A percentile compares a stretch with the other conserved stretches of the same genome.
These are phyloP conservation scores for Alternaria consortialis DNA, from an alignment of 2,329 filamentous ascomycete genomes.

Conservation along the genomic window DNA sequence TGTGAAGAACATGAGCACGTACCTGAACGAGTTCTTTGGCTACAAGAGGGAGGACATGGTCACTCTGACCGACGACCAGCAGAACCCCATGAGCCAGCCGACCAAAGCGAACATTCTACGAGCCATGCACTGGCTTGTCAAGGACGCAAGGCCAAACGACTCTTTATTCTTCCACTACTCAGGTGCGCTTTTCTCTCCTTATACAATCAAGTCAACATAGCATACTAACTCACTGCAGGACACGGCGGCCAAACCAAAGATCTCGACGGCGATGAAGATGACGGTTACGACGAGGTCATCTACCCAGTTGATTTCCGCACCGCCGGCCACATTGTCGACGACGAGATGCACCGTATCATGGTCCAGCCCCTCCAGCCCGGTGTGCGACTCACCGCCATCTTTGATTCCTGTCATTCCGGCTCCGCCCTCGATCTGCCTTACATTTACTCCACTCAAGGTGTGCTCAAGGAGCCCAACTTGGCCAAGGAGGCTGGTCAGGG, in stretches of 20 bases:
- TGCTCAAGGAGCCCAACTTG: constrained; percentile 82
- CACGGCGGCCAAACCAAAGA: constrained; percentile 85
- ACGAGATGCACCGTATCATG: constrained; percentile 83
- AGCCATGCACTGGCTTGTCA: constrained; percentile 98
- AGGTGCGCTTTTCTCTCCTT: constrained; percentile 63
- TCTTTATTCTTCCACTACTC: constrained; percentile 98
- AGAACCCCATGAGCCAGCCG: constrained; percentile 96
- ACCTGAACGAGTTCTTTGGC: constrained; percentile 86
- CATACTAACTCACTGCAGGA: constrained; percentile 56
- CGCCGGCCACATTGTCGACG: constrained; percentile 82
- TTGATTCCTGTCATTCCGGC: constrained; percentile 82
- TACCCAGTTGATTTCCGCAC: constrained; percentile 84
- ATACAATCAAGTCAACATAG: background rate
- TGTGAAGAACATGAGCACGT: constrained; percentile 94
- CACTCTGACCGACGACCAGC: constrained; percentile 92
- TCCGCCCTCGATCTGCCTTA: constrained; percentile 81
- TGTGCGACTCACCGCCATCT: constrained; percentile 83
- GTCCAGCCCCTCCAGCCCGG: constrained; percentile 81
- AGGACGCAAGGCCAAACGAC: constrained; percentile 90
- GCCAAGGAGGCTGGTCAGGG: constrained; percentile 81
- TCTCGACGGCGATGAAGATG: constrained; percentile 80
- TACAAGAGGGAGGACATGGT: constrained; percentile 98
- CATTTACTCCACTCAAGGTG: constrained; percentile 80
- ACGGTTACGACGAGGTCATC: constrained; percentile 84
- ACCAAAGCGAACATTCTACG: constrained; percentile 94